Percentiles rank a stretch among this genome's conserved stretches.
These are phyloP conservation scores for Cladosporium sp. DNA, from an alignment of 2,329 filamentous ascomycete genomes.

Conservation along the genomic window DNA sequence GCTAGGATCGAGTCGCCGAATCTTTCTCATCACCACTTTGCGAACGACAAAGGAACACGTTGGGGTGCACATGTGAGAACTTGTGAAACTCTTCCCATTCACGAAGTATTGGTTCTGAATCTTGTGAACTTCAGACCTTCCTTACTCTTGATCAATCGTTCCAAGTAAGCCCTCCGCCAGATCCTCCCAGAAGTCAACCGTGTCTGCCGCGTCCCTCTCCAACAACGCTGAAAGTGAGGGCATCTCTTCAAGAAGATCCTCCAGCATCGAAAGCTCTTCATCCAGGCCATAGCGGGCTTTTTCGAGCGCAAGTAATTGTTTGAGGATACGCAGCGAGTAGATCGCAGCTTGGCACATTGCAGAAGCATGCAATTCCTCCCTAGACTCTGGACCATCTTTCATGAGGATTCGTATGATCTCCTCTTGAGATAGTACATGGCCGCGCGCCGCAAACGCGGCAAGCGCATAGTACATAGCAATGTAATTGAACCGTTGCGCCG, in stretches of 20 bases:
- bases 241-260: background rate
- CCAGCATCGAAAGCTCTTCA: background rate
- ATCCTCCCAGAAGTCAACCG: background rate
- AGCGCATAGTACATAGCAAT: constrained; percentile 16
- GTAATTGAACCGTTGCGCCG: constrained; percentile 9
- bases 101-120: background rate
- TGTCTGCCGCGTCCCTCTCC: background rate
- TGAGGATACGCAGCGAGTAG: constrained; percentile 39
- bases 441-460: constrained; percentile 11
- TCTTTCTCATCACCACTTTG: too few relatives aligned
- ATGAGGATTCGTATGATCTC: constrained; percentile 23
- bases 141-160: background rate
- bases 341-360: constrained; percentile 37
- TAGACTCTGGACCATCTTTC: constrained; percentile 29
- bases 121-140: background rate
- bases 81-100: too few relatives aligned
- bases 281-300: background rate
- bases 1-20: background rate
- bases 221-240: constrained; percentile 6
- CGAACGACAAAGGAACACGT: too few relatives aligned
- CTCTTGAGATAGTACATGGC: constrained; percentile 16
- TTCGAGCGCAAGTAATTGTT: constrained; percentile 28
- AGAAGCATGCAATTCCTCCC: constrained; percentile 34
- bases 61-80: too few relatives aligned
- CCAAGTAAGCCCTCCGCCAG: constrained; percentile 2